Evolutionary conservation across 1,139 yeast genomes (phyloP), one percentile per base, ranked within the genome.

Genomic region (Blastobotrys indianensis): DNA sequence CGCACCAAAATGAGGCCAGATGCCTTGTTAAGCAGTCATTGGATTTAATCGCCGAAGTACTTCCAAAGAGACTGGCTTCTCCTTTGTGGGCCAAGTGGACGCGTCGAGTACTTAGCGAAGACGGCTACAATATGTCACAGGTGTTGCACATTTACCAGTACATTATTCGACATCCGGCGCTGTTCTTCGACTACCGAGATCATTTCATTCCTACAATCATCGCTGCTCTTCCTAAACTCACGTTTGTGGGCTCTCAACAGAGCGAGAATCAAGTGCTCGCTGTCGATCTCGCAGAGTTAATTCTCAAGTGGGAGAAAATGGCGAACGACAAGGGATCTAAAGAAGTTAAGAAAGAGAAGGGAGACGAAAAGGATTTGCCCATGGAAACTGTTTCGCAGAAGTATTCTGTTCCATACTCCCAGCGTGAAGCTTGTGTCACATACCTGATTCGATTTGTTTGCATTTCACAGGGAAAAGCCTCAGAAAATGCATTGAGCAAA

Each of bases 61-160:
- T 94, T 73, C 81, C 87, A 1, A 76, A 76, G 50, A 73, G 95
- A 46, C 77, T 85, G 65, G 72, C 72, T 1, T 70, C 80, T 0
- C 79, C 85, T 11, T 76, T 82, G 42, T 94, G 98, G 98, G 78
- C 94, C 48, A 90, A 86, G 57, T 88, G 96, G 94, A 95, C 97
- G 1, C 80, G 97, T 53, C 75, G 97, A 47, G 94, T 90, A 2
- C 72, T 94, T 25, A 82, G 94, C 2, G 98, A 94, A 60, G 95
- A 90, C 61, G 92, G 94, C 0, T 83, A 82, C 60, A 81, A 80
- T 58, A 83, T 83, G 6, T 81, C 84, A 10, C 94, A 90, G 51
- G 94, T 85, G 8, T 77, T 87, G 53, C 90, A 86, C 58, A 86
- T 94, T 17, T 92, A 87, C 57, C 95, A 88, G 58, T 88, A 90